Percentiles rank a stretch among this genome's conserved stretches.
phyloP scores from a whole-genome alignment of 2,329 filamentous ascomycete species.

The Colletotrichum gloeosporioides region DNA sequence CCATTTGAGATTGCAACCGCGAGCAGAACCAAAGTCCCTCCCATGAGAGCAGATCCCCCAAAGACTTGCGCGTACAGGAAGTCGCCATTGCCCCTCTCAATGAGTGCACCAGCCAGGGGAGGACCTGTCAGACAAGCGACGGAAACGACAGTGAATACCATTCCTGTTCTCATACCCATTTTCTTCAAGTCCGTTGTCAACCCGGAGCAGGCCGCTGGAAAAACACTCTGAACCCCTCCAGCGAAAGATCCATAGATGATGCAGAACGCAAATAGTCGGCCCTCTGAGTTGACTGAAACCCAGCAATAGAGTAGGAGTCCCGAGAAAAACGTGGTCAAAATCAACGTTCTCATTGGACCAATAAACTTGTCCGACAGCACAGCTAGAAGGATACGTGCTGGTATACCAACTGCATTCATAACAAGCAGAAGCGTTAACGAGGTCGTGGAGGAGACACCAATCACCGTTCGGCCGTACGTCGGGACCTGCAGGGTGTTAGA shows the following conservation, averaged over 20 bases:
- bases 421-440: not conserved
- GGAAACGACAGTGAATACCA: constrained; percentile 51
- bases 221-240: not conserved
- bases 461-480: not conserved
- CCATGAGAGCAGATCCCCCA: not conserved
- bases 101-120: constrained; percentile 55
- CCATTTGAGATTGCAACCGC: not conserved
- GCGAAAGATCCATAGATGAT: constrained; percentile 5
- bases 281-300: not conserved
- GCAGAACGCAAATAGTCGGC: not conserved
- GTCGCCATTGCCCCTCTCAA: constrained; percentile 27
- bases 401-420: constrained; percentile 14
- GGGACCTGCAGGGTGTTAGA: not conserved
- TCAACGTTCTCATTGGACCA: constrained; percentile 15
- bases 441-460: not conserved
- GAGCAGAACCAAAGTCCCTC: not conserved
- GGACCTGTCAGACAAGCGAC: constrained; percentile 47
- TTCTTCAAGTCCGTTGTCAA: not conserved
- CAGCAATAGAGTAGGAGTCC: not conserved
- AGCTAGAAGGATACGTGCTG: constrained; percentile 15
- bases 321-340: not conserved
- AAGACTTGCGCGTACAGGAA: not conserved
- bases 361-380: constrained; percentile 14
- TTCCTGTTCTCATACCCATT: not conserved
- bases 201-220: not conserved